A percentile compares a stretch with the other conserved stretches of the same genome.
Evolutionary conservation across 371 early-diverging fungal species (phyloP).

Genomic region (Basidiobolus meristosporus): DNA sequence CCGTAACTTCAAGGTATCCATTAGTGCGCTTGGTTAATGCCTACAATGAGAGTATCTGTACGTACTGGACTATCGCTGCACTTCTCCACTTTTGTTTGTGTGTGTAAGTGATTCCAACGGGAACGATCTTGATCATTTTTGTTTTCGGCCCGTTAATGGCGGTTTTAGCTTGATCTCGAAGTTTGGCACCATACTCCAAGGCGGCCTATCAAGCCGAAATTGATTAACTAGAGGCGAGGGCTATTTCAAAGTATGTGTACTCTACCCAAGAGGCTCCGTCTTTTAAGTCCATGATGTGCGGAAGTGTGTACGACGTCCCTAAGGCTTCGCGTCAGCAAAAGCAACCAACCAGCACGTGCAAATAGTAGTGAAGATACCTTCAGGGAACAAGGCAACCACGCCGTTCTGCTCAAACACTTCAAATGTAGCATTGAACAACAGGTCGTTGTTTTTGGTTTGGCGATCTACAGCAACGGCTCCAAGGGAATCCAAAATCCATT

Average conservation of each 20-base stretch:
- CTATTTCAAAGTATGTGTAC: not conserved
- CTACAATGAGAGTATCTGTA: not conserved
- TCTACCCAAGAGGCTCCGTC: conserved; percentile 28
- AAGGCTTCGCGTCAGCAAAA: not conserved
- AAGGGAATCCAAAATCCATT: conserved; percentile 13
- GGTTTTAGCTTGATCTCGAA: not conserved
- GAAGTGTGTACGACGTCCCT: conserved; percentile 33
- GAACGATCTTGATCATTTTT: conserved; percentile 13
- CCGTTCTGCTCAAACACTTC: conserved; percentile 21
- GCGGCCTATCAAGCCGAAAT: conserved; percentile 3
- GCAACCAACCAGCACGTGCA: not conserved
- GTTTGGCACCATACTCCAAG: conserved; percentile 4
- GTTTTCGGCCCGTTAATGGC: not conserved
- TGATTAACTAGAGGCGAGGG: not conserved
- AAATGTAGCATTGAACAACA: conserved; percentile 20
- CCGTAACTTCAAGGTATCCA: conserved; percentile 15
- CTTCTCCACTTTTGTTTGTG: conserved; percentile 33
- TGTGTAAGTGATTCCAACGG: conserved; percentile 29
- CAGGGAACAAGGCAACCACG: conserved; percentile 31
- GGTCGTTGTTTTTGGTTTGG: conserved; percentile 23
- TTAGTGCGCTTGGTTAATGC: not conserved
- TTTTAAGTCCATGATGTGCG: conserved; percentile 23
- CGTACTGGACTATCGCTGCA: conserved; percentile 23
- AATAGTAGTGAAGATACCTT: conserved; percentile 14
- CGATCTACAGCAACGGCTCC: conserved; percentile 37